Evolutionary conservation across 2,329 filamentous ascomycete species (phyloP).

Genomic region (Aspergillus tamarii): DNA sequence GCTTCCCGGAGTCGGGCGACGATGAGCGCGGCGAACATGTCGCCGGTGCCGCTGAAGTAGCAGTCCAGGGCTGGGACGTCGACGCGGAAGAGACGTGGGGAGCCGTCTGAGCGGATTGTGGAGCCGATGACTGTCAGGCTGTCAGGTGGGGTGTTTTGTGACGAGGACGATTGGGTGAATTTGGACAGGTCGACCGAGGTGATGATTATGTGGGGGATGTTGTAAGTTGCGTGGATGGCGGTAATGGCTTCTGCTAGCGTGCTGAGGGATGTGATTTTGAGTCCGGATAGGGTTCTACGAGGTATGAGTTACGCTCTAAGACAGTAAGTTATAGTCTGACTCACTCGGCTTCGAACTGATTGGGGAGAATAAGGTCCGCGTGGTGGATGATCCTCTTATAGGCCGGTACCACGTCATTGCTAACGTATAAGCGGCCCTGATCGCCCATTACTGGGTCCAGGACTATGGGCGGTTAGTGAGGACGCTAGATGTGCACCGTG

Average conservation of each 20-base stretch:
- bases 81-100: conserved; percentile 83
- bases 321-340: conserved; percentile 32
- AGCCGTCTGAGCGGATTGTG: conserved; percentile 64
- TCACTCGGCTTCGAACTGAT: conserved; percentile 96
- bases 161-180: conserved; percentile 48
- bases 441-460: conserved; percentile 99
- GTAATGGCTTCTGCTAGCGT: conserved; percentile 75
- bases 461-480: conserved; percentile 53
- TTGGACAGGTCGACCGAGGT: conserved; percentile 77
- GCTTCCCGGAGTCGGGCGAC: conserved; percentile 87
- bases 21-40: conserved; percentile 96
- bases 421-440: conserved; percentile 88
- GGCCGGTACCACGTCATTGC: conserved; percentile 85
- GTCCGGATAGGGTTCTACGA: conserved; percentile 75
- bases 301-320: neutral
- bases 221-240: conserved; percentile 73
- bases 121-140: conserved; percentile 76
- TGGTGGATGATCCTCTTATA: conserved; percentile 79
- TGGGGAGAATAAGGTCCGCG: conserved; percentile 90
- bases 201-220: conserved; percentile 85
- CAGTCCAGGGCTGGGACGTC: conserved; percentile 85
- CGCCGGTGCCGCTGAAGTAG: conserved; percentile 94
- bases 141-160: conserved; percentile 39
- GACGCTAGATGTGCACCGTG: neutral
- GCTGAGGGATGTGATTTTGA: conserved; percentile 75